These are phyloP conservation scores for Claviceps monticola DNA, from an alignment of 2,329 filamentous ascomycete species.

Conservation along the genomic window DNA sequence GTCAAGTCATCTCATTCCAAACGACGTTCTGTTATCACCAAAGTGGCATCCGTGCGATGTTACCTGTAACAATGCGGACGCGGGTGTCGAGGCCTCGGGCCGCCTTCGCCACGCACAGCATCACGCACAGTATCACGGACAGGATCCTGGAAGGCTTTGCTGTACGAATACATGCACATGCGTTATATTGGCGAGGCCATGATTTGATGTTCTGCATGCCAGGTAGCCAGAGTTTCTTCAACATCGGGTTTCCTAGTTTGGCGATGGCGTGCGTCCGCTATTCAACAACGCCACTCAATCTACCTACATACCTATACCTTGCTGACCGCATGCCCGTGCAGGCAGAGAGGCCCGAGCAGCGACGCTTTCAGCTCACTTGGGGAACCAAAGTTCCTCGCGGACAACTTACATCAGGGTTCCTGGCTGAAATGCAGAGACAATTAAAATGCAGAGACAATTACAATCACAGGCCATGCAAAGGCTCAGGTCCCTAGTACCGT, in stretches of 20 bases:
- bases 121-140: not conserved
- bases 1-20: not conserved
- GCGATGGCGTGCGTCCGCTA: not conserved
- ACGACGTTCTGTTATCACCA: no score
- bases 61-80: not conserved
- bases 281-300: not conserved
- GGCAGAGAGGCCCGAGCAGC: not conserved
- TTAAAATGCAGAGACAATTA: not conserved
- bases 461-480: not conserved
- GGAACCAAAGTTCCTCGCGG: not conserved
- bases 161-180: not conserved
- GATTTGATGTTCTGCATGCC: not conserved
- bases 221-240: not conserved
- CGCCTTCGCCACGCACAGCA: not conserved
- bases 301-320: no score
- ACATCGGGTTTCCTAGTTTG: constrained; percentile 3
- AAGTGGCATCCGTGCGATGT: not conserved
- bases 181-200: not conserved
- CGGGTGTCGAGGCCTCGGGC: not conserved
- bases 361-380: not conserved
- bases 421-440: not conserved
- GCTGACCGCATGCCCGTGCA: not conserved
- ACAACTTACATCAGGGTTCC: not conserved
- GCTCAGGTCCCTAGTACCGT: not conserved
- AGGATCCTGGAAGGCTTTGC: not conserved